Conservation (phyloP, 1,139 yeast genomes). For the Suhomyces maxii region DNA sequence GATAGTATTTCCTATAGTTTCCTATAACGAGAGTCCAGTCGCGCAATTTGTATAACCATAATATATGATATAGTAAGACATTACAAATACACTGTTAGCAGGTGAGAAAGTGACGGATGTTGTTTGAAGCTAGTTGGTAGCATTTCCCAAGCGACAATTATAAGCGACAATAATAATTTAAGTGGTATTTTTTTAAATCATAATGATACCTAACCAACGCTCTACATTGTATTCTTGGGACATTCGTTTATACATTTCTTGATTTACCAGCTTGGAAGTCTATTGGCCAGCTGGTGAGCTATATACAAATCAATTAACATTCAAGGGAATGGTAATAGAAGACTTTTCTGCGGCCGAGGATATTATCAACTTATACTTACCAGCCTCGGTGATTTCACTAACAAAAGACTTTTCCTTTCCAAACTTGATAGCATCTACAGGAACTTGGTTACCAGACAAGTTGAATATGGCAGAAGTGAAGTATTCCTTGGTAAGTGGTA, state of each 20-base stretch:
- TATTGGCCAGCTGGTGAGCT: background rate
- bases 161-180: too few species aligned
- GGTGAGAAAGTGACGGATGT: too few species aligned
- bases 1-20: too few species aligned
- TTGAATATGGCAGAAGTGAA: conserved; percentile 28
- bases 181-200: too few species aligned
- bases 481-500: conserved; percentile 31
- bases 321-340: conserved; percentile 18
- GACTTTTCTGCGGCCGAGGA: conserved; percentile 25
- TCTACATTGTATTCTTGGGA: too few species aligned
- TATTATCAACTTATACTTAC: conserved; percentile 33
- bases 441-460: conserved; percentile 34
- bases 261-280: background rate
- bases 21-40: too few species aligned
- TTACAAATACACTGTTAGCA: too few species aligned
- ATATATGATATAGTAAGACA: too few species aligned
- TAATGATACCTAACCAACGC: too few species aligned
- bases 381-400: conserved; percentile 26
- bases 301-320: conserved; percentile 13
- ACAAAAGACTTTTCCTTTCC: conserved; percentile 16
- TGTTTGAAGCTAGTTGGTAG: too few species aligned
- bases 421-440: conserved; percentile 24
- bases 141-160: too few species aligned
- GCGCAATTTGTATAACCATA: too few species aligned
- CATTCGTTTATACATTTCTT: background rate